Evolutionary conservation across 164 flowering plant species (phyloP), one percentile per base, ranked within the genome.

Genomic region (Buxus sempervirens): DNA sequence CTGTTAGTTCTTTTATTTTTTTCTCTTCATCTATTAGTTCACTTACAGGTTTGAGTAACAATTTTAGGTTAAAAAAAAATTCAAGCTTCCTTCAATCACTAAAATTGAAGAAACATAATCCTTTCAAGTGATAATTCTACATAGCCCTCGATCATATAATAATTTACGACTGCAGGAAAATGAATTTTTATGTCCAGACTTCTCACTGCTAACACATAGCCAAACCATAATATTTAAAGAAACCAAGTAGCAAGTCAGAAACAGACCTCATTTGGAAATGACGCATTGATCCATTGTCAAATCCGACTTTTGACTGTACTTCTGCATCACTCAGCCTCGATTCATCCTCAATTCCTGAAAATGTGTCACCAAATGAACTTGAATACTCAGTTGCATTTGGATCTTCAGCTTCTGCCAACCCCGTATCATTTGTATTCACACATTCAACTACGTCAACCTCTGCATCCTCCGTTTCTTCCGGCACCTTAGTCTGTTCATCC

Each of bases 371-470:
- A 76, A 93, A 93, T 41, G 98, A 93, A 74, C 98, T 93, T 18
- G 98, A 91, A 75, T 78, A 84, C 71, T 93, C 98, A 36, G 98
- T 93, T 23, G 85, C 93, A 76, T 90, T 85, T n/a, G 96, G 89
- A 54, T 89, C 94, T 45, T 86, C 90, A 53, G 58, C 80, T 58
- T 75, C 77, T 53, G 53, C 60, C 23, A 77, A 65, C 75, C 66
- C 71, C 21, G 24, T 36, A 20, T 76, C 77, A 68, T 38, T 63
- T 20, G 55, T 57, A 70, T 76, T 75, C 4, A 57, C 59, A 73
- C 74, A 72, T 54, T 78, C 84, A 36, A 73, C 24, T 65, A 90
- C 68, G 70, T 90, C 84, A 70, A 86, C 83, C 23, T 78, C 81
- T 5, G 66, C 48, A 62, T 78, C 82, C 19, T 76, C 79, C 10